Evolutionary conservation across 805 yeast species (phyloP).

Genomic region (Dipodascus albidus): DNA sequence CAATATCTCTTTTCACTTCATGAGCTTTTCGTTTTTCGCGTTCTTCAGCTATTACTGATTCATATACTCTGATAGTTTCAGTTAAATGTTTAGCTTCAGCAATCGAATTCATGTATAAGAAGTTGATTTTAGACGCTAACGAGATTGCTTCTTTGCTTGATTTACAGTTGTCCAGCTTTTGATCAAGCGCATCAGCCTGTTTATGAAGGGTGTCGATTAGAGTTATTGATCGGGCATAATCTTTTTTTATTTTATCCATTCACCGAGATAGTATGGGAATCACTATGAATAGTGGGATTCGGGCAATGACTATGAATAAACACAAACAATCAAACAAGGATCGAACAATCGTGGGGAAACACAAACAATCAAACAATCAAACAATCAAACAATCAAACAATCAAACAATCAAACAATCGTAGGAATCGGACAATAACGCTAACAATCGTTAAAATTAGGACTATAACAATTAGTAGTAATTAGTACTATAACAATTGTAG

Average conservation of each 20-base stretch:
- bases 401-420: too few species aligned
- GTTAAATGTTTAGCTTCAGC: constrained; percentile 10
- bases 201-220: constrained; percentile 10
- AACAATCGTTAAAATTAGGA: too few species aligned
- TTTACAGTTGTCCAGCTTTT: constrained; percentile 4
- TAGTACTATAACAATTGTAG: too few species aligned
- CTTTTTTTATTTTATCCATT: constrained; percentile 10
- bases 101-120: constrained; percentile 5
- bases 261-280: too few species aligned
- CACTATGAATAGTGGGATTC: too few species aligned
- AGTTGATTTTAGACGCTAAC: constrained; percentile 1
- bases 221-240: constrained; percentile 9
- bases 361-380: too few species aligned
- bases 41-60: constrained; percentile 7
- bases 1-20: not conserved
- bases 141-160: constrained; percentile 6
- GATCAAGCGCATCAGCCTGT: constrained; percentile 1
- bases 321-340: too few species aligned
- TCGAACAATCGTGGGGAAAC: too few species aligned
- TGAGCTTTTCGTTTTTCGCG: constrained; percentile 4
- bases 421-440: too few species aligned
- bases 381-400: too few species aligned
- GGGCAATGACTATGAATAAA: too few species aligned
- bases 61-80: constrained; percentile 7
- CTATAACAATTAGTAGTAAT: too few species aligned